Conservation (phyloP, 345 rosid species). For the Arabidopsis suecica region DNA sequence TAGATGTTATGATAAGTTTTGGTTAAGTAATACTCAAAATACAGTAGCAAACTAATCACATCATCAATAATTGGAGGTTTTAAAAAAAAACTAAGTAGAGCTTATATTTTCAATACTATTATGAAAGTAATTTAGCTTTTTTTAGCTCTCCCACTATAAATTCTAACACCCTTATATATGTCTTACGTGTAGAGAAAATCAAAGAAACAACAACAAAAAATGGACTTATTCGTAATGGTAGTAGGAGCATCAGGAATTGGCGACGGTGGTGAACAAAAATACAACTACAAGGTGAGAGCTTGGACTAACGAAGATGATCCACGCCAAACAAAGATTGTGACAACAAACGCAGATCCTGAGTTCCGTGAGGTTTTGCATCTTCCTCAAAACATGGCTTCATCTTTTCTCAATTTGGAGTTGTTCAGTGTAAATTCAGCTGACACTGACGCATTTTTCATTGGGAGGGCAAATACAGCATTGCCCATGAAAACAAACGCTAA, state of each 20-base stretch:
- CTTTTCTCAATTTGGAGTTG: constrained; percentile 2
- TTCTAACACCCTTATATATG: background rate
- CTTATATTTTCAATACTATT: too few relatives aligned
- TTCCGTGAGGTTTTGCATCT: background rate
- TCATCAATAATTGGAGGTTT: background rate
- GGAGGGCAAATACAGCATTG: constrained; percentile 12
- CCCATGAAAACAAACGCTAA: constrained; percentile 14
- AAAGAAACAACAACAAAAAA: background rate
- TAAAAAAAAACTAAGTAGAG: too few relatives aligned
- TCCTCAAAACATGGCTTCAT: background rate
- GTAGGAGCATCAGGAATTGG: constrained; percentile 22
- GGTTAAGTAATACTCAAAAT: background rate
- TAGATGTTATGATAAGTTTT: background rate
- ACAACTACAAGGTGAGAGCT: constrained; percentile 10
- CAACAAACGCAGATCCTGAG: constrained; percentile 8
- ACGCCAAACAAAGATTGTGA: constrained; percentile 3
- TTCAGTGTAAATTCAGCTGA: constrained; percentile 7
- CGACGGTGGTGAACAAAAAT: constrained; percentile 1
- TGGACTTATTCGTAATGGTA: constrained; percentile 15
- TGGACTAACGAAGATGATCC: constrained; percentile 19
- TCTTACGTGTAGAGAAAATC: background rate
- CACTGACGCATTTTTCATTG: background rate
- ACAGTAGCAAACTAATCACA: background rate
- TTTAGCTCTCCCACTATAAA: background rate
- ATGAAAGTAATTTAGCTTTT: background rate